Base-by-base conservation (phyloP, 2,329 filamentous ascomycete genomes). In the Fusarium mundagurra region DNA sequence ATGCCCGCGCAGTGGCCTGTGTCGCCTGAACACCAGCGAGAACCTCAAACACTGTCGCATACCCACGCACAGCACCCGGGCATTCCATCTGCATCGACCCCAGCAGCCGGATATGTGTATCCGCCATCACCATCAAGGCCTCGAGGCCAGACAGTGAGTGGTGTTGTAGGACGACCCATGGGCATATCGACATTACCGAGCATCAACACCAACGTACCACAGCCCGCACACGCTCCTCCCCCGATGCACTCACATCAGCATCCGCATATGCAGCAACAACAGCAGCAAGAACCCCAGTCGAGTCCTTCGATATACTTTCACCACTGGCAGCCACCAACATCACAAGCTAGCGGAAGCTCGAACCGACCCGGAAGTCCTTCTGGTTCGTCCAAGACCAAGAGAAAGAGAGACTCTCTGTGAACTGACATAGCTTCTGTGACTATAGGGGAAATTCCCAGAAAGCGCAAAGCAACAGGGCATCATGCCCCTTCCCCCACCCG, bases 231-330 rank as follows among this genome's bases (percentile, higher is more conserved):
- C 39, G 69, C 53, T 57, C 51, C 71, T 51, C 61, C 82, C 36
- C 72, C 79, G 39, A 82, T 85, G 76, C 80, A 85, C 69, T 78
- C 84, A 61, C 84, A 86, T 54, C 84, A 81, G 78, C 87, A 87
- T 82, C 84, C 81, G 78, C 88, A 87, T 82, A 87, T 85, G 79
- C 88, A 86, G 78, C 88, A 86, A 80, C 61, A 88, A 36, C 70
- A 87, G 38, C 70, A 88, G 67, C 90, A 92, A 75, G 90, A 91
- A 39, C 31, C 72, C 18, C 76, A 78, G 72, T 88, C 90, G 24
- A 94, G 93, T 45, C 91, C 92, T 1, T 93, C 92, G 29, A 93
- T 97, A 54, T 96, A 94, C 82, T 98, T 98, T 81, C 94, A 97
- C 80, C 94, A 97, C 81, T 98, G 95, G 94, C 93, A 96, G 68